A percentile compares a stretch with the other conserved stretches of the same genome.
Evolutionary conservation across 331 rosid genomes (phyloP).

Genomic region (Telfairia occidentalis): DNA sequence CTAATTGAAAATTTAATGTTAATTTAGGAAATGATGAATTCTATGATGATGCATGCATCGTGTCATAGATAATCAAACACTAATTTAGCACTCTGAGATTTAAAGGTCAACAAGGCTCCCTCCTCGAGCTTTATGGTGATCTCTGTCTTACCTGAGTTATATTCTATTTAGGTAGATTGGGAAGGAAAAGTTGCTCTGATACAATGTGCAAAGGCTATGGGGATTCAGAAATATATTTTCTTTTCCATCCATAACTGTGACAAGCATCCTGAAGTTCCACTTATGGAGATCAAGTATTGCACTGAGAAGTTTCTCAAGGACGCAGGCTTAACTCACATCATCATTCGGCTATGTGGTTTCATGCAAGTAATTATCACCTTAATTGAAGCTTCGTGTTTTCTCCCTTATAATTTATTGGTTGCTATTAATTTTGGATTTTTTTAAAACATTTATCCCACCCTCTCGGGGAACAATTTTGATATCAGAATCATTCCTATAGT

Average conservation of each 20-base stretch:
- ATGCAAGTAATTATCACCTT: slow-evolving; percentile 54
- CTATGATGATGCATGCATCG: neutral
- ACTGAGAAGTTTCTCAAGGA: slow-evolving; percentile 84
- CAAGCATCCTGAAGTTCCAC: slow-evolving; percentile 91
- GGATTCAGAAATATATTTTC: slow-evolving; percentile 81
- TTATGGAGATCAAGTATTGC: slow-evolving; percentile 92
- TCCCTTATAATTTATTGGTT: neutral
- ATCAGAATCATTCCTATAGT: neutral
- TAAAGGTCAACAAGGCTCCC: neutral
- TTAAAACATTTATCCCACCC: neutral
- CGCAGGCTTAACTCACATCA: slow-evolving; percentile 59
- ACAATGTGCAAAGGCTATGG: slow-evolving; percentile 96
- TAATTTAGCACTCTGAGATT: neutral
- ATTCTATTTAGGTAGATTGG: slow-evolving; percentile 78
- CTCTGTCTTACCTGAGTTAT: slow-evolving; percentile 20
- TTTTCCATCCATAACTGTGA: slow-evolving; percentile 94
- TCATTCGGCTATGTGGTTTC: slow-evolving; percentile 85
- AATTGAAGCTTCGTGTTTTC: neutral
- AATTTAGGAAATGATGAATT: neutral
- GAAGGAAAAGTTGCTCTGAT: slow-evolving; percentile 94
- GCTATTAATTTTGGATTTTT: neutral
- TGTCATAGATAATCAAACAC: neutral
- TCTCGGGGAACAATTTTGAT: neutral
- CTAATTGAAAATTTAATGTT: neutral
- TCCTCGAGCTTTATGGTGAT: neutral